Base-by-base conservation (phyloP, 805 yeast genomes). In the Ogataea pini region DNA sequence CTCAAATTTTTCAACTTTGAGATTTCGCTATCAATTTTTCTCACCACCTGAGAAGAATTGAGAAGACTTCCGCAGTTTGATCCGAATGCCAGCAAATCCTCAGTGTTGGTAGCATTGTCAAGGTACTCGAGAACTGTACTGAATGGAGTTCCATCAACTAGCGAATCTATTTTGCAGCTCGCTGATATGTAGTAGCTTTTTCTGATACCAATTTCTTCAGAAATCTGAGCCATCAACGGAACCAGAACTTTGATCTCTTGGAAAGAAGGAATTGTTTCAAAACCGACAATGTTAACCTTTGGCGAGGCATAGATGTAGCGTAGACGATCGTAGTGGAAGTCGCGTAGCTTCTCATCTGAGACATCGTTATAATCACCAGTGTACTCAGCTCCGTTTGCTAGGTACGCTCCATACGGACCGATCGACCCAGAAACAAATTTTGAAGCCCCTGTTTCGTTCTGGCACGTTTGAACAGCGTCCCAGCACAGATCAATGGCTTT, bases 371-470 rank as follows among this genome's bases (percentile, higher is more conserved):
- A 86, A 43, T 81, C 73, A 1, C 95, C 95, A 3, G 83, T 79
- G 57, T 83, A 88, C 58, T 88, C 96, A 0, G 85, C 73, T 0
- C 90, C 89, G 52, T 80, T 73, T 24, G 85, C 80, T 31, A 85
- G 60, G 54, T 68, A 80, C 0, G 91, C 86, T 1, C 91, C 95
- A 61, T 79, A 88, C 0, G 96, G 89, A 0, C 96, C 96, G 31
- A 86, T 65, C 7, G 87, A 79, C 0, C 87, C 95, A 1, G 79
- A 79, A 4, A 83, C 72, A 36, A 56, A 58, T 7, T 58, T 38
- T 12, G 37, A 9, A 10, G 39, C 47, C 3, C 51, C 54, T 7
- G 53, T 40, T n/a, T 45, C 41, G 25, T 51, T 38, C 4, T 59
- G 25, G 43, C 49, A 44, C 16, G 55, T 27, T 49, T 51, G 28